A percentile compares a stretch with the other conserved stretches of the same genome.
These are phyloP conservation scores for Diaporthe sp. DNA, from an alignment of 2,329 filamentous ascomycete species.

Conservation along the genomic window DNA sequence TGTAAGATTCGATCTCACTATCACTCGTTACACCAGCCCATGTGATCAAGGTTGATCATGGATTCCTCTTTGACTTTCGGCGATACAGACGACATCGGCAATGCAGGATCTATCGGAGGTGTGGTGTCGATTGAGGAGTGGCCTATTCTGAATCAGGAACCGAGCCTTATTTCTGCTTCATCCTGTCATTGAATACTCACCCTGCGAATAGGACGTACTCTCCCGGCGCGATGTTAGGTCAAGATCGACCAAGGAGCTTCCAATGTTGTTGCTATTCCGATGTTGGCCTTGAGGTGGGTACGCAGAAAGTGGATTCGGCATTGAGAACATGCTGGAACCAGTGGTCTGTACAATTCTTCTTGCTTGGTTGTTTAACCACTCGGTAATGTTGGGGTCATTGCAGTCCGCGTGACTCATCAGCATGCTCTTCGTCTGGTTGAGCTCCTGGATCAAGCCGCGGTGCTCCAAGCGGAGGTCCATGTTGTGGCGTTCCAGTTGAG, in stretches of 20 bases:
- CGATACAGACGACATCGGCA: conserved; percentile 28
- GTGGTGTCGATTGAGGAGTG: conserved; percentile 19
- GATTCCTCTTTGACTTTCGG: conserved; percentile 29
- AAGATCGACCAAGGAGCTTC: conserved; percentile 16
- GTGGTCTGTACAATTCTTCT: conserved; percentile 56
- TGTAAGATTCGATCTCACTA: too few species aligned
- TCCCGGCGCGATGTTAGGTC: conserved; percentile 21
- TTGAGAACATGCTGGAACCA: conserved; percentile 36
- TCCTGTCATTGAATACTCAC: conserved; percentile 3
- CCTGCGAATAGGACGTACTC: conserved; percentile 26
- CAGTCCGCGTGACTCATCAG: conserved; percentile 67
- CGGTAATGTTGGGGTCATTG: conserved; percentile 65
- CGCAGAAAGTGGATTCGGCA: conserved; percentile 23
- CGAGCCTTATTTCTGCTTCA: not conserved
- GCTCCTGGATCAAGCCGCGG: conserved; percentile 57
- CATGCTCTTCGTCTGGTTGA: conserved; percentile 62
- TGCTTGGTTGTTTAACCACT: conserved; percentile 67
- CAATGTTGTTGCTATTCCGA: conserved; percentile 45
- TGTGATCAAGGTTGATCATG: conserved; percentile 17
- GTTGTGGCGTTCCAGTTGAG: conserved; percentile 60
- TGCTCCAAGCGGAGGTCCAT: conserved; percentile 58
- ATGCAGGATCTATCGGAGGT: conserved; percentile 30
- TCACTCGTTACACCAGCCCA: conserved; percentile 20
- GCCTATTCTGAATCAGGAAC: not conserved
- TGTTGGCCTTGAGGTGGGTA: conserved; percentile 43